Base-by-base conservation (phyloP, 768 basidiomycete species). In the Hygrocybe punicea region DNA sequence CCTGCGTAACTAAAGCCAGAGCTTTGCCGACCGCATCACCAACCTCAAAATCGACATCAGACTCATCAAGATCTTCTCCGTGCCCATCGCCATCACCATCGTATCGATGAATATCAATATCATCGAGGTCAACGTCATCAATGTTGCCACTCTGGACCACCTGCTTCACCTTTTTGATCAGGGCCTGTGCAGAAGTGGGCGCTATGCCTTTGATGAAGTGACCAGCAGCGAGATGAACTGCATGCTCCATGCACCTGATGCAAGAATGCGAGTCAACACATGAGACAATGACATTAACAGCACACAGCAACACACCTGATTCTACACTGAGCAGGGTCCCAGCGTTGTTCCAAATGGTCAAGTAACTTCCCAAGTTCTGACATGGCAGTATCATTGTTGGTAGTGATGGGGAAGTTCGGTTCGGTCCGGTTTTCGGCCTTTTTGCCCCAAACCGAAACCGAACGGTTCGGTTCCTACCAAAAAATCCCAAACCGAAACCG, bases 181-280 rank as follows among this genome's bases (percentile, higher is more conserved):
- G 33, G n/a, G 44, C 51, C 58, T 39, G 13, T 25, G 46, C 17
- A 6, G 49, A 52, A 23, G 60, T 36, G 1, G 59, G 68, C 17
- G 62, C 59, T 1, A 73, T 54, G 3, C 60, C 57, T 37, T 69
- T 56, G 21, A 72, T 56, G 49, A 73, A 71, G 17, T 65, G 62
- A 16, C 63, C 60, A 1, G 67, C 68, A 9, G 58, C 62, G 17
- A 73, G 68, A 55, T 73, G 62, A 13, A 73, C 48, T 0, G 62
- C 58, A 48, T 73, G 72, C 52, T 73, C 72, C 64, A 73, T 73
- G 60, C 72, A 73, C 44, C 68, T 68, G 35, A 53, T 48, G 7
- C 14, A 37, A 39, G 45, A 24, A 53, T 51, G 53, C 29, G 8
- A 49, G 25, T 24, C 6, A 24, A 29, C 23, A 21, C 19, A 24